Base-by-base conservation (phyloP, 2,329 filamentous ascomycete genomes). In the Penicillium sp. region DNA sequence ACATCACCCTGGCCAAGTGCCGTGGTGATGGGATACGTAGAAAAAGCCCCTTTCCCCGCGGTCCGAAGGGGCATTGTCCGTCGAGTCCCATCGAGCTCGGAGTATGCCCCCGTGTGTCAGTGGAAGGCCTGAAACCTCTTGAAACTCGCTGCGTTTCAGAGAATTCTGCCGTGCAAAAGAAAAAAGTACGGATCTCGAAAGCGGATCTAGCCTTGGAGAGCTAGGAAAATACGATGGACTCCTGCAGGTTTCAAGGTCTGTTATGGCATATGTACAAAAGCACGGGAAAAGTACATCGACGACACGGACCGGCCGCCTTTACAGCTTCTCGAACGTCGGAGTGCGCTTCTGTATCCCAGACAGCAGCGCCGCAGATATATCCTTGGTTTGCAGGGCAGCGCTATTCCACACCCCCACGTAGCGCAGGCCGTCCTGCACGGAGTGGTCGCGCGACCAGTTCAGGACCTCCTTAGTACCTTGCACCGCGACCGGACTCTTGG, bases 381-480 rank as follows among this genome's bases (percentile, higher is more conserved):
- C 92, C 46, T 79, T 76, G 6, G 89, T 88, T 76, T 96, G 92
- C 62, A 96, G 68, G 65, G 89, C 88, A 2, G 85, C 88, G 62
- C 84, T 82, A 67, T 97, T 97, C 92, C 92, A 96, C 1, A 94
- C 80, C 10, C 83, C 81, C 4, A 92, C 95, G 71, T 96, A 96
- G 51, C 83, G 83, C 69, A 97, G 74, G 42, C 85, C 90, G 61
- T 95, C 90, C 41, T 81, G 82, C 25, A 95, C 83, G 2, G 80
- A 79, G 69, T 91, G 84, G 70, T 95, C 92, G 63, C 89, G 81
- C 30, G 86, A 88, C 66, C 87, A 90, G 71, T 94, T 91, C 66
- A 96, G 68, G 56, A 95, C 73, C 74, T 94, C 88, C 77, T 96
- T 96, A 8, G 91, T 95, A 5, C 89, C 87, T 75, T 90, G 84